Evolutionary conservation across 139 green algal genomes (phyloP), one percentile per base, ranked within the genome.

Genomic region (Protoeuglena noctilucae): DNA sequence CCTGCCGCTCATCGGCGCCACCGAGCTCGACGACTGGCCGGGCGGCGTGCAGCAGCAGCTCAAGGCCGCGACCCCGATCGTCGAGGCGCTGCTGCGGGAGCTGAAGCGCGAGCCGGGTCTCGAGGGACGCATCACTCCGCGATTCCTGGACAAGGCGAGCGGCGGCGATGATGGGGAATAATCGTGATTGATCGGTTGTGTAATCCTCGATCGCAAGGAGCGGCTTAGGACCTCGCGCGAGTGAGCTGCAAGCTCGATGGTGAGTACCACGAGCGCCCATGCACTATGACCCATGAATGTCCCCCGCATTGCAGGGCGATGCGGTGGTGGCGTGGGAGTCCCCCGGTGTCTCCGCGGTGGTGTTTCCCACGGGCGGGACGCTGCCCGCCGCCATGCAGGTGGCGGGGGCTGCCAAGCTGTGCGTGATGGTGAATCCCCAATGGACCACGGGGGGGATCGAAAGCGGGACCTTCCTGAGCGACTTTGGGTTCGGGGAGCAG

Each of bases 21-120:
- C 85, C 2, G 85, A 94, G 61, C 54, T 94, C 2, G 85, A 94
- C 52, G 85, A 94, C 67, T 93, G 82, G 83, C 81, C 84, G 0
- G 84, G 84, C 4, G 84, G 84, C 39, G 79, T 93, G 28, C 55
- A 80, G 24, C 83, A 93, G 69, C 83, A 91, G 65, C 89, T 89
- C 68, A 90, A 85, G 56, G 84, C 75, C 14, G 74, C 72, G n/a
- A 51, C 62, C 27, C 76, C 75, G 12, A 58, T 53, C 24, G 47
- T 53, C 9, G 47, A 53, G 25, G 47, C 7, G 9, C 34, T 43
- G 9, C 34, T 43, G 34, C 34, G 34, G 9, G 34, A 12, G 9
- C 9, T 43, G 34, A n/a, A n/a, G n/a, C n/a, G n/a, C n/a, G n/a
- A n/a, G n/a, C n/a, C n/a, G n/a, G n/a, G n/a, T n/a, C n/a, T n/a